A percentile compares a stretch with the other conserved stretches of the same genome.
phyloP scores from a whole-genome alignment of 495 filamentous ascomycete species.

The Aspergillus avenaceus region DNA sequence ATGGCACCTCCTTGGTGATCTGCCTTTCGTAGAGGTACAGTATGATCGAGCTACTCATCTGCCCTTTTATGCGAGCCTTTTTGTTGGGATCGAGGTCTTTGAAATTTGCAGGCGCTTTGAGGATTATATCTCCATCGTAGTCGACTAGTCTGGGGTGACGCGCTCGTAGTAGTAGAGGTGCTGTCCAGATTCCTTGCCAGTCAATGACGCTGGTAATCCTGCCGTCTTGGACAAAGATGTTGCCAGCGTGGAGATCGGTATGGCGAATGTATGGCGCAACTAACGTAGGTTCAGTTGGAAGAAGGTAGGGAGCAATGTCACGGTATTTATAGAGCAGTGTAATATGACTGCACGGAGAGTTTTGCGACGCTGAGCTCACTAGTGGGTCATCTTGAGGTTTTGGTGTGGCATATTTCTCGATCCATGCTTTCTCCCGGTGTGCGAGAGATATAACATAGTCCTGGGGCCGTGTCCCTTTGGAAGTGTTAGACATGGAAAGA shows the following conservation, averaged over 20 bases:
- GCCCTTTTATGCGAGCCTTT: conserved; percentile 13
- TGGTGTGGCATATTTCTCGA: conserved; percentile 20
- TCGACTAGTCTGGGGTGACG: conserved; percentile 21
- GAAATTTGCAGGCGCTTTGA: conserved; percentile 22
- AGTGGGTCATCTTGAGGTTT: conserved; percentile 9
- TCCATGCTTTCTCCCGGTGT: conserved; percentile 23
- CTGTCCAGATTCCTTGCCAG: conserved; percentile 26
- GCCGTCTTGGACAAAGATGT: conserved; percentile 29
- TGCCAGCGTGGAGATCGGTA: conserved; percentile 29
- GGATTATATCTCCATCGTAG: conserved; percentile 21
- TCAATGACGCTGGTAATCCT: conserved; percentile 29
- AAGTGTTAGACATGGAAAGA: conserved; percentile 5
- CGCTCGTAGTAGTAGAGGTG: conserved; percentile 22
- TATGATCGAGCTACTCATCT: conserved; percentile 20
- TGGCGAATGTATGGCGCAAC: conserved; percentile 28
- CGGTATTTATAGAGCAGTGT: conserved; percentile 20
- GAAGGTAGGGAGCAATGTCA: conserved; percentile 21
- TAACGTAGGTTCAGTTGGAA: conserved; percentile 17
- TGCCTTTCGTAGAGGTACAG: conserved; percentile 23
- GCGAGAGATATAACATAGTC: conserved; percentile 21
- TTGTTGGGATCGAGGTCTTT: conserved; percentile 16
- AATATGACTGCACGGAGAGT: conserved; percentile 17
- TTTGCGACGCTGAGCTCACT: conserved; percentile 13
- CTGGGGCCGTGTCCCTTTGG: conserved; percentile 16
- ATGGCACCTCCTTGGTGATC: conserved; percentile 15